Conservation (phyloP, 225 moss, liverwort and hornwort genomes). For the Marchantia polymorpha region DNA sequence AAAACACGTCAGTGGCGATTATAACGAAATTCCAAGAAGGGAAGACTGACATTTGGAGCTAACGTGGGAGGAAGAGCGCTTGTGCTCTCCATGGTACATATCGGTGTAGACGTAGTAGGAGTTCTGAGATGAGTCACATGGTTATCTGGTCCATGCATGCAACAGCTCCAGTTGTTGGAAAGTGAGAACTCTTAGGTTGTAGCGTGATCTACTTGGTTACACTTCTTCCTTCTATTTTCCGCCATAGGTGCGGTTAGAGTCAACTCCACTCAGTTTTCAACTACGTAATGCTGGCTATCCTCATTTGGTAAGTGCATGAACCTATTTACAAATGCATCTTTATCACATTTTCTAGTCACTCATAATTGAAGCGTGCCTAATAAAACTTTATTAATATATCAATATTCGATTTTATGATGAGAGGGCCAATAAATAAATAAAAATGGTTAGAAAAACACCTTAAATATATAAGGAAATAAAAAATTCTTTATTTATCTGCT, state of each 20-base stretch:
- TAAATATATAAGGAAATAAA: too few relatives aligned
- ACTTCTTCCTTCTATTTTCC: neutral
- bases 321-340: neutral
- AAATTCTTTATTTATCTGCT: too few relatives aligned
- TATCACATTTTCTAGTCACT: neutral
- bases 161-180: neutral
- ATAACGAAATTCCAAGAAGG: neutral
- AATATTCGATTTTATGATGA: too few relatives aligned
- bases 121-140: neutral
- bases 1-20: neutral
- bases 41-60: neutral
- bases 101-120: neutral
- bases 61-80: neutral
- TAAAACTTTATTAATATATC: too few relatives aligned
- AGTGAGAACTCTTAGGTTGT: neutral
- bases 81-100: neutral
- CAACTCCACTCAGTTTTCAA: neutral
- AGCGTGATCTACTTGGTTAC: neutral
- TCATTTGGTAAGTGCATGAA: neutral
- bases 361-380: too few relatives aligned
- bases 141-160: neutral
- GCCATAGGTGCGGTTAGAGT: neutral
- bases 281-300: neutral
- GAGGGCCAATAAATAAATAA: too few relatives aligned
- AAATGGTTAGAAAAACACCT: too few relatives aligned